A percentile compares a stretch with the other conserved stretches of the same genome.
Conservation (phyloP, 2,329 filamentous ascomycete genomes). For the Colletotrichum tabaci region DNA sequence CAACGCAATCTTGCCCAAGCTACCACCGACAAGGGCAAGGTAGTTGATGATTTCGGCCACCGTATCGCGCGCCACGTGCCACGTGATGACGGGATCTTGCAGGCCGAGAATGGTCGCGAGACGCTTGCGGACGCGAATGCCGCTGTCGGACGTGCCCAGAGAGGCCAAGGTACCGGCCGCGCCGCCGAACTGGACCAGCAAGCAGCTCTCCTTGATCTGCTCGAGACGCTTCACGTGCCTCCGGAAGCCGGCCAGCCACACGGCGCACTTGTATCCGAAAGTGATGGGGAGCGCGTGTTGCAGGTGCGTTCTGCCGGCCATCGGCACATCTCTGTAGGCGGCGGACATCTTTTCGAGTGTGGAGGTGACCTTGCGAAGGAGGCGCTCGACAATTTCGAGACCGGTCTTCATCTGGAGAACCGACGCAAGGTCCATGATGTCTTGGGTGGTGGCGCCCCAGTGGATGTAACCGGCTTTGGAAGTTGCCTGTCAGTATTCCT, state of each 20-base stretch:
- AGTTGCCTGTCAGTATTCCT: background rate
- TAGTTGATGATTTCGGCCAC: conserved; percentile 68
- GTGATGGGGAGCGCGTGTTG: conserved; percentile 71
- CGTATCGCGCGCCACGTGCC: conserved; percentile 70
- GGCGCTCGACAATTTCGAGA: conserved; percentile 61
- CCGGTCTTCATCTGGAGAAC: conserved; percentile 68
- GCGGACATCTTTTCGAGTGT: conserved; percentile 59
- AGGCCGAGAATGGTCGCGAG: conserved; percentile 65
- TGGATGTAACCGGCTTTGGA: conserved; percentile 61
- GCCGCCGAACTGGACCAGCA: conserved; percentile 70
- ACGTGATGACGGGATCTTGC: conserved; percentile 66
- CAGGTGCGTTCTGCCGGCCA: conserved; percentile 71
- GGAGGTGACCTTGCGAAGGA: conserved; percentile 59
- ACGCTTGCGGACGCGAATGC: conserved; percentile 63
- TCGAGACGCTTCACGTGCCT: conserved; percentile 63
- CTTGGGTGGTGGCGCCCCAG: conserved; percentile 72
- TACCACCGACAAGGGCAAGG: conserved; percentile 67
- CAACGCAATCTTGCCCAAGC: conserved; percentile 68
- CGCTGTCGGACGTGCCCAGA: conserved; percentile 62
- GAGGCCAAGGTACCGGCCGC: conserved; percentile 70
- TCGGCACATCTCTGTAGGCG: conserved; percentile 66
- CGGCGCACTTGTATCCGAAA: conserved; percentile 71
- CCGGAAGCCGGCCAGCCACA: conserved; percentile 66
- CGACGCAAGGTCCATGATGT: conserved; percentile 71
- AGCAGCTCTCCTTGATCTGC: conserved; percentile 60